Conservation (phyloP, 2,329 filamentous ascomycete genomes). For the Emmonsia crescens region DNA sequence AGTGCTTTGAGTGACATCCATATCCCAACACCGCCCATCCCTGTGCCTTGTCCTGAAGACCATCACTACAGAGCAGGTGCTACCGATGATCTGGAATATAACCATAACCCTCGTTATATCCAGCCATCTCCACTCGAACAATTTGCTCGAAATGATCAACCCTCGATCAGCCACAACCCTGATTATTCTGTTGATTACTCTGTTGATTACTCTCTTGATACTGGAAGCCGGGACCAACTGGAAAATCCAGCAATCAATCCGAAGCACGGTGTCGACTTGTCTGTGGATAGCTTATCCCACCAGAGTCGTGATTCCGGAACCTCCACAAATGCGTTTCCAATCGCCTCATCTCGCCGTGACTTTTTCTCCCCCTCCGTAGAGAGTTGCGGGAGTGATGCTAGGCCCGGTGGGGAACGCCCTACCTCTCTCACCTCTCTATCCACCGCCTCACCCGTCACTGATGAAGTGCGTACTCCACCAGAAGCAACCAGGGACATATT, state of each 20-base stretch:
- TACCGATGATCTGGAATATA: slow-evolving; percentile 21
- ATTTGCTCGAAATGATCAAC: slow-evolving; percentile 30
- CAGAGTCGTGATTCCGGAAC: neutral
- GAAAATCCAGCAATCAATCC: neutral
- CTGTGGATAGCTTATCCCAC: neutral
- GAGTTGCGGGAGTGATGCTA: slow-evolving; percentile 13
- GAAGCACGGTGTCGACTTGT: neutral
- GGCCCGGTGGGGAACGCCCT: slow-evolving; percentile 23
- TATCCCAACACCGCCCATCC: slow-evolving; percentile 35
- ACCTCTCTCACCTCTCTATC: slow-evolving; percentile 36
- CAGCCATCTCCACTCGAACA: slow-evolving; percentile 30
- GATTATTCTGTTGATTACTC: slow-evolving; percentile 24
- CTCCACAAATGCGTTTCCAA: slow-evolving; percentile 1
- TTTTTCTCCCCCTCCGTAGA: slow-evolving; percentile 8
- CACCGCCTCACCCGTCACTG: slow-evolving; percentile 31
- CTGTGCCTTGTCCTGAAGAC: slow-evolving; percentile 33
- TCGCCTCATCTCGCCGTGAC: neutral
- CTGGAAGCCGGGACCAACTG: slow-evolving; percentile 22
- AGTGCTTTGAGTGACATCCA: slow-evolving; percentile 30
- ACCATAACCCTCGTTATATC: slow-evolving; percentile 28
- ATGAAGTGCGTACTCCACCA: slow-evolving; percentile 33
- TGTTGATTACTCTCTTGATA: slow-evolving; percentile 20
- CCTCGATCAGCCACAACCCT: slow-evolving; percentile 35
- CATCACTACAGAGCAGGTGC: slow-evolving; percentile 9
- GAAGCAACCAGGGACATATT: slow-evolving; percentile 26